phyloP scores from a whole-genome alignment of 73 alveolate species.

The Paramecium biaurelia region DNA sequence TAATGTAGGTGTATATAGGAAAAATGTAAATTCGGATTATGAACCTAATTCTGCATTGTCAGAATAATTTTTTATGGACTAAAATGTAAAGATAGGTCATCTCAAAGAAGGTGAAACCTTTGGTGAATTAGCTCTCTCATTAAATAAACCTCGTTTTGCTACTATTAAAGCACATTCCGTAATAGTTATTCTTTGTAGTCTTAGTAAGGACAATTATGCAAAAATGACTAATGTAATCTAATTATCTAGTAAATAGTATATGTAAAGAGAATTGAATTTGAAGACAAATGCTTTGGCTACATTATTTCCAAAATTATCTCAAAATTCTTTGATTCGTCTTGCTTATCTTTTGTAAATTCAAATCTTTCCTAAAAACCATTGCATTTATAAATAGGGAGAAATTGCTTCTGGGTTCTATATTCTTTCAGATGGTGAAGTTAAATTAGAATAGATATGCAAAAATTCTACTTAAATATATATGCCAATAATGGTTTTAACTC shows the following conservation, averaged over 20 bases:
- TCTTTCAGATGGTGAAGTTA: conserved; percentile 36
- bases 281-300: conserved; percentile 11
- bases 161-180: conserved; percentile 5
- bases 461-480: neutral
- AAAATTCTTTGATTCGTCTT: conserved; percentile 26
- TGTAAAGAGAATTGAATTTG: neutral
- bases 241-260: neutral
- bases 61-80: neutral
- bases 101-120: conserved; percentile 25
- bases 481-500: neutral
- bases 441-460: neutral
- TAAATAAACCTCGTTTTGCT: conserved; percentile 48
- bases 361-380: neutral
- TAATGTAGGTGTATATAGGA: neutral
- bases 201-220: conserved; percentile 25
- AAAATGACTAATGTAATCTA: conserved; percentile 26
- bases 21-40: neutral
- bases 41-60: neutral
- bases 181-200: neutral
- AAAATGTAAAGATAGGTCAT: neutral
- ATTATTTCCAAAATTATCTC: neutral
- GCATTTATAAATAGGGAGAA: neutral
- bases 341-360: conserved; percentile 1
- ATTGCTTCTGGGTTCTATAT: conserved; percentile 28
- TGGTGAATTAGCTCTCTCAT: conserved; percentile 42